These are phyloP conservation scores for Helicostylum pulchrum DNA, from an alignment of 192 early-diverging fungal species.

Conservation along the genomic window DNA sequence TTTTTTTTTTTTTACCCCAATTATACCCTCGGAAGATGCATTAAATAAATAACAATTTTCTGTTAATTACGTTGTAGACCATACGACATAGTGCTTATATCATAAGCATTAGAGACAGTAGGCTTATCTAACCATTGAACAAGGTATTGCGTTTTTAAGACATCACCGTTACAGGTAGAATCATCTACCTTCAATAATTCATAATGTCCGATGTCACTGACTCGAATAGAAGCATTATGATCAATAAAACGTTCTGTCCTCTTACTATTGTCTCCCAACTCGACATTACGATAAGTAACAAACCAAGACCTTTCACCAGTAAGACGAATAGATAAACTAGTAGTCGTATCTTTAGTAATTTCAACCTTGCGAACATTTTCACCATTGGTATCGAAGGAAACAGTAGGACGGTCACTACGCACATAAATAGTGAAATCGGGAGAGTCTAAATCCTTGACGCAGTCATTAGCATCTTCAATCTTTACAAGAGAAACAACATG, in stretches of 20 bases:
- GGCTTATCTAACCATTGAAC: slow-evolving; percentile 31
- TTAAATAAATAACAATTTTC: slow-evolving; percentile 34
- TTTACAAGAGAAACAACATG: slow-evolving; percentile 41
- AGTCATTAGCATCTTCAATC: slow-evolving; percentile 39
- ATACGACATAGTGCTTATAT: slow-evolving; percentile 25
- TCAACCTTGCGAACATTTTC: too few relatives aligned
- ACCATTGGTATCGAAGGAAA: slow-evolving; percentile 28
- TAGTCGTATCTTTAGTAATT: slow-evolving; percentile 32
- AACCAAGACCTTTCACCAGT: slow-evolving; percentile 44
- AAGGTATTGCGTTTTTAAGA: slow-evolving; percentile 24
- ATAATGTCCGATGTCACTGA: slow-evolving; percentile 34
- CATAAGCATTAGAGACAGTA: slow-evolving; percentile 19
- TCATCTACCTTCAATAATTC: slow-evolving; percentile 41
- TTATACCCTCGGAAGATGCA: slow-evolving; percentile 39
- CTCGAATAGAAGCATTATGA: slow-evolving; percentile 30
- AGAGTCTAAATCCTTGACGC: slow-evolving; percentile 35
- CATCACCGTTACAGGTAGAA: slow-evolving; percentile 39
- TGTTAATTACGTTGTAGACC: slow-evolving; percentile 33
- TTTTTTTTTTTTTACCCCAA: slow-evolving; percentile 33
- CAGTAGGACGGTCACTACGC: slow-evolving; percentile 41
- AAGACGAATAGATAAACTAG: slow-evolving; percentile 38
- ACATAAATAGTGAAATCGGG: slow-evolving; percentile 42
- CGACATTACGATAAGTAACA: slow-evolving; percentile 34
- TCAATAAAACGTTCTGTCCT: slow-evolving; percentile 14
- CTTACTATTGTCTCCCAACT: neutral